Evolutionary conservation across 805 yeast species (phyloP), one percentile per base, ranked within the genome.

Genomic region (Kregervanrija pseudodelftensis): DNA sequence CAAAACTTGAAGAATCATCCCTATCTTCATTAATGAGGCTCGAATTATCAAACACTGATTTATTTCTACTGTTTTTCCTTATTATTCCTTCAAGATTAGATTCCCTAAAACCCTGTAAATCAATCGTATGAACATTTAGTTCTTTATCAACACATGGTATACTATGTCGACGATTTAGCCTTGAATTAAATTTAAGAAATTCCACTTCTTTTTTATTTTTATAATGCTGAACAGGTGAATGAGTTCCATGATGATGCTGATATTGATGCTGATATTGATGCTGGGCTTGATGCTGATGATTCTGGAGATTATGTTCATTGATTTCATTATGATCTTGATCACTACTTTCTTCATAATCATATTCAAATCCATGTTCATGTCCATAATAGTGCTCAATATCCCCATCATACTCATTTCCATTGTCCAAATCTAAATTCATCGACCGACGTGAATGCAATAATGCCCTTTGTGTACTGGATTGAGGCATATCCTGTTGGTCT

Each of bases 111-210:
- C 28, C 28, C 7, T 22, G 28, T 22, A 22, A 22, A 22, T 59
- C 60, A 14, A 68, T 48, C 5, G 59, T 56, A 35, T 55, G 45
- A 1, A 54, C 41, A 42, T 61, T 67, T 11, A 69, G 33, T 30
- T 70, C 76, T 3, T 52, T 41, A 12, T 53, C 43, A 9, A 65
- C 47, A 5, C 58, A 58, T 1, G 76, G 76, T 37, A 64, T 60
- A n/a, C 76, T 67, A 14, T 59, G 56, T 40, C 76, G 57, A 53
- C 76, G 52, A 12, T 58, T 55, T 16, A 67, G 36, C 14, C 66
- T 46, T 4, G 45, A 33, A 33, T 53, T 52, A 44, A 61, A 61
- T 7, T 38, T 11, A 3, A 38, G 31, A 14, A 51, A 55, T 32
- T 59, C 57, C 7, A 30, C 16, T 39, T 57, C 59, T 28, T 49